Conservation (phyloP, 1,284 basidiomycete species). For the Fistulinella staudtii region DNA sequence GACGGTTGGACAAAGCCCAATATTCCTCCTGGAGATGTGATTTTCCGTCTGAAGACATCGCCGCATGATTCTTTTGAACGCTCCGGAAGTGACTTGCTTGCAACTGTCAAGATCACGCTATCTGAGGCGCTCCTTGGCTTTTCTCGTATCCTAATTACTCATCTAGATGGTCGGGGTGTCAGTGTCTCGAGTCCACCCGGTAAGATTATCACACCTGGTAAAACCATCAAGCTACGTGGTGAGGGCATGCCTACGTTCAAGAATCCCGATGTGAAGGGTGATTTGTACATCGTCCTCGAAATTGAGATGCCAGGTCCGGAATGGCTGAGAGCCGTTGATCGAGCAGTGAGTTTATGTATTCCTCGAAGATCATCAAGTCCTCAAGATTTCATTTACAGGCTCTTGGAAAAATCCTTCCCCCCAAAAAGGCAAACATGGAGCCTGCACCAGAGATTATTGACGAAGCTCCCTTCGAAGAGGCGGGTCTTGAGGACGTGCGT, state of each 20-base stretch:
- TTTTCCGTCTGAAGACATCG: conserved; percentile 73
- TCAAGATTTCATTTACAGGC: conserved; percentile 40
- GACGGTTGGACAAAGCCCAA: conserved; percentile 55
- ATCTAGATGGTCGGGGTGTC: conserved; percentile 87
- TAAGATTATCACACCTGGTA: conserved; percentile 72
- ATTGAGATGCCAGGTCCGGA: conserved; percentile 80
- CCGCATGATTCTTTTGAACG: conserved; percentile 80
- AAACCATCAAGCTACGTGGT: conserved; percentile 69
- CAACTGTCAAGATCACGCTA: conserved; percentile 78
- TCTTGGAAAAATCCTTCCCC: conserved; percentile 63
- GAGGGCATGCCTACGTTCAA: conserved; percentile 87
- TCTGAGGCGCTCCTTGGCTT: conserved; percentile 92
- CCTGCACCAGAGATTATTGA: conserved; percentile 70
- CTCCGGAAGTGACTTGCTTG: conserved; percentile 72
- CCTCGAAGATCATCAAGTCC: not conserved
- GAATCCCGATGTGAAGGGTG: conserved; percentile 65
- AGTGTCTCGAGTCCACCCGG: conserved; percentile 68
- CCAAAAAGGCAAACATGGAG: conserved; percentile 68
- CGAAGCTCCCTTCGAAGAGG: conserved; percentile 68
- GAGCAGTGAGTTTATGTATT: conserved; percentile 41
- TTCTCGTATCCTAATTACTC: conserved; percentile 79
- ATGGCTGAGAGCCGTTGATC: conserved; percentile 64
- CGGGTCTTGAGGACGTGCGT: conserved; percentile 77
- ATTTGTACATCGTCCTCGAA: conserved; percentile 76
- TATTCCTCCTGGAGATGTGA: conserved; percentile 80